phyloP scores from a whole-genome alignment of 208 protist genomes.

The Phytomonas francai region DNA sequence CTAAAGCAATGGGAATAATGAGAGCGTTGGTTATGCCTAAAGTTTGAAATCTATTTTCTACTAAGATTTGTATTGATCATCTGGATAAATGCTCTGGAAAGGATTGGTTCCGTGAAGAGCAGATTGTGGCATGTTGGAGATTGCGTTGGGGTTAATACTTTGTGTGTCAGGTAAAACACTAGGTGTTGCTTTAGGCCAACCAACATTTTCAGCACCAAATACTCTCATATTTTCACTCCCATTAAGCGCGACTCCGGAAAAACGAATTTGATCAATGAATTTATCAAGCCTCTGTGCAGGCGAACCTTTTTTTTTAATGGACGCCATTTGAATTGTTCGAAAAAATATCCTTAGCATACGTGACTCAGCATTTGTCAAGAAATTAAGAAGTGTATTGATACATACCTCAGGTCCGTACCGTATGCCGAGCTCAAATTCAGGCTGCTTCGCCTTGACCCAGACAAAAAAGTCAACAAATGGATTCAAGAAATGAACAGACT shows the following conservation, averaged over 20 bases:
- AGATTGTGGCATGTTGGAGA: background rate
- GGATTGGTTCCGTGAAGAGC: background rate
- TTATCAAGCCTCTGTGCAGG: conserved; percentile 27
- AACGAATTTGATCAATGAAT: conserved; percentile 27
- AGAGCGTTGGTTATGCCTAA: background rate
- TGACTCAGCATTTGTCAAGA: conserved; percentile 22
- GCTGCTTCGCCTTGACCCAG: conserved; percentile 21
- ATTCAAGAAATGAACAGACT: conserved; percentile 22
- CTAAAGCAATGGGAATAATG: background rate
- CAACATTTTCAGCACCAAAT: background rate
- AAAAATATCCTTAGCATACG: conserved; percentile 20
- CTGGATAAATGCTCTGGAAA: background rate
- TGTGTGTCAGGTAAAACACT: background rate
- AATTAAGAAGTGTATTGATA: conserved; percentile 14
- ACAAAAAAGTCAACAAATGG: conserved; percentile 47
- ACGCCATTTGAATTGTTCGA: conserved; percentile 13
- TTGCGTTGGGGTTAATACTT: background rate
- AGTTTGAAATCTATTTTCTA: background rate
- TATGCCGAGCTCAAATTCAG: conserved; percentile 34
- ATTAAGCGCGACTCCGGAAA: background rate
- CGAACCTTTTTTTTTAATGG: conserved; percentile 15
- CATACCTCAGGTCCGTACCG: conserved; percentile 20
- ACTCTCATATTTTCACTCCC: background rate
- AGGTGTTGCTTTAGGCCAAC: conserved; percentile 1
- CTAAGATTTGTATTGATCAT: background rate